These are phyloP conservation scores for Lophium mytilinum DNA, from an alignment of 495 filamentous ascomycete genomes.

Conservation along the genomic window DNA sequence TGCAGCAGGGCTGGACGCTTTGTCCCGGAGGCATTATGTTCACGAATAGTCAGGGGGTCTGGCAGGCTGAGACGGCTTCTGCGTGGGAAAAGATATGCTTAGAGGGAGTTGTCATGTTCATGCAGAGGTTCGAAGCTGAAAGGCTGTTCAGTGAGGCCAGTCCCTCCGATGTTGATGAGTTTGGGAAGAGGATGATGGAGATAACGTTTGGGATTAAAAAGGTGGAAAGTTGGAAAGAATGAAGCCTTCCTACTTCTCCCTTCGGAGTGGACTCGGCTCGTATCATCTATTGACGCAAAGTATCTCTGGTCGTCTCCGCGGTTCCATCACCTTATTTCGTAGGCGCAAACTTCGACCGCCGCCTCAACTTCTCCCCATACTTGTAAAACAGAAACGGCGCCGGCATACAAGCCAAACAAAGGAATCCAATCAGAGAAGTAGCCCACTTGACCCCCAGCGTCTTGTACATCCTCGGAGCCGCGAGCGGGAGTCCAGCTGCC, in stretches of 20 bases:
- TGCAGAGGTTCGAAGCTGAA: background rate
- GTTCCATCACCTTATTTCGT: no score
- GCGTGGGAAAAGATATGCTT: background rate
- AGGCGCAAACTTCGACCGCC: no score
- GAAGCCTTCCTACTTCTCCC: no score
- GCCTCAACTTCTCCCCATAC: no score
- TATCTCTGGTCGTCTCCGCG: no score
- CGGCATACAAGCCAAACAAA: background rate
- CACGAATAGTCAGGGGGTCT: constrained; percentile 1
- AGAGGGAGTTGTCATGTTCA: background rate
- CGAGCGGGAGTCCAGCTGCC: background rate
- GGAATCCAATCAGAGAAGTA: background rate
- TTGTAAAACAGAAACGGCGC: no score
- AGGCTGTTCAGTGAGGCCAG: background rate
- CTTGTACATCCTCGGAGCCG: background rate
- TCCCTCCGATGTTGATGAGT: constrained; percentile 1
- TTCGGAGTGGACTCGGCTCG: no score
- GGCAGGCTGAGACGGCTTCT: background rate
- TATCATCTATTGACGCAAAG: no score
- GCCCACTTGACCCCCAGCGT: background rate
- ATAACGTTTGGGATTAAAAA: background rate
- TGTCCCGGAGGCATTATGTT: constrained; percentile 2
- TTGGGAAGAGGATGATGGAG: constrained; percentile 4
- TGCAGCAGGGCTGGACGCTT: constrained; percentile 1
- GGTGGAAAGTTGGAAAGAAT: no score